phyloP scores from a whole-genome alignment of 495 filamentous ascomycete genomes.

The Rhypophila decipiens region DNA sequence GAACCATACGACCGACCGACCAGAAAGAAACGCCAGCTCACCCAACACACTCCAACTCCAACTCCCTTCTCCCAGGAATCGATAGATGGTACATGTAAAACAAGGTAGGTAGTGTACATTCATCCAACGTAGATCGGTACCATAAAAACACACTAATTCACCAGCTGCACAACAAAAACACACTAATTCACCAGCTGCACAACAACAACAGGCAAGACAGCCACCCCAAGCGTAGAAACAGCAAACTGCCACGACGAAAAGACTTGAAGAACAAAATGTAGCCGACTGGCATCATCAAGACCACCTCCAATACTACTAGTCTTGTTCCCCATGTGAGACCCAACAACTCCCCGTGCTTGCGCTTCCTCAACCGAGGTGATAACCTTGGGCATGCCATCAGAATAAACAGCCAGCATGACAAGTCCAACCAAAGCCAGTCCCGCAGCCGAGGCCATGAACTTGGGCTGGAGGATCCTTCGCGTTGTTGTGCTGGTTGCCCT shows the following conservation, averaged over 20 bases:
- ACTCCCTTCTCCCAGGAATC: no score
- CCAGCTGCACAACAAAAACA: neutral
- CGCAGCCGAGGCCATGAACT: no score
- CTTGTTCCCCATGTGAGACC: neutral
- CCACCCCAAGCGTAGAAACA: conserved; percentile 5
- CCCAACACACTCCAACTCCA: no score
- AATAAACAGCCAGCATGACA: neutral
- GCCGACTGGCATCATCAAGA: neutral
- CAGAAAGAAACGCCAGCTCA: no score
- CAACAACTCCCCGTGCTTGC: no score
- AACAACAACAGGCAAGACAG: conserved; percentile 1
- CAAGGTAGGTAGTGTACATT: neutral
- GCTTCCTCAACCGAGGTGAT: neutral
- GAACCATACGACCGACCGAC: no score
- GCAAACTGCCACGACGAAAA: conserved; percentile 13
- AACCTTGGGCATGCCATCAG: neutral
- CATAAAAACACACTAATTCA: no score
- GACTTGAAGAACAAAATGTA: neutral
- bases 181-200: neutral
- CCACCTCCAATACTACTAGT: neutral
- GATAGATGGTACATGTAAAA: neutral
- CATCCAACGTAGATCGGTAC: no score
- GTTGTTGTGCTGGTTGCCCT: no score
- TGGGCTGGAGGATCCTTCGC: no score
- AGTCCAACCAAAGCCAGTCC: neutral